phyloP scores from a whole-genome alignment of 345 rosid species.

The Linum trigynum region DNA sequence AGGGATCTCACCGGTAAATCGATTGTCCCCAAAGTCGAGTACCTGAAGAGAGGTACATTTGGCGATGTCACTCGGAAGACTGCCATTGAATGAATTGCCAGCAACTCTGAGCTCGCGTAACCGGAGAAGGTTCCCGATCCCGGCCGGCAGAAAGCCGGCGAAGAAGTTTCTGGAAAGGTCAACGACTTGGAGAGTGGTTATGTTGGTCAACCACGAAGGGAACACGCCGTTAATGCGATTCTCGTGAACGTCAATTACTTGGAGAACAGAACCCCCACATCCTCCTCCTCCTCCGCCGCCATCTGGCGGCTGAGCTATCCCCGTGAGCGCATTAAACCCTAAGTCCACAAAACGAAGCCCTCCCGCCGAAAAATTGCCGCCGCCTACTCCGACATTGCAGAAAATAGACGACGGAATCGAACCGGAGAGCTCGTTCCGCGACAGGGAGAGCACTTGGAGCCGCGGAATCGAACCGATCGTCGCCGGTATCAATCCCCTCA shows the following conservation, averaged over 20 bases:
- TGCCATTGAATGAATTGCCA: slow-evolving; percentile 56
- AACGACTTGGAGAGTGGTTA: slow-evolving; percentile 34
- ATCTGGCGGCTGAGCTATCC: slow-evolving; percentile 29
- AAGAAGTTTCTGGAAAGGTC: slow-evolving; percentile 67
- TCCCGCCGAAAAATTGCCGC: slow-evolving; percentile 25
- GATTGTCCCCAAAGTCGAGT: slow-evolving; percentile 65
- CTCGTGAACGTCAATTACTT: slow-evolving; percentile 52
- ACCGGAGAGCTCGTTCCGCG: slow-evolving; percentile 59
- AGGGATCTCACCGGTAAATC: slow-evolving; percentile 54
- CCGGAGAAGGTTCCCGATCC: slow-evolving; percentile 44
- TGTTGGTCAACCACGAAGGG: slow-evolving; percentile 53
- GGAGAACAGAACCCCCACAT: slow-evolving; percentile 40
- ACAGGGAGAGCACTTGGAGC: slow-evolving; percentile 57
- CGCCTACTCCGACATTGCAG: slow-evolving; percentile 33
- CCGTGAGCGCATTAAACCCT: slow-evolving; percentile 49
- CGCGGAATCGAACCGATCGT: slow-evolving; percentile 58
- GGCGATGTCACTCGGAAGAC: slow-evolving; percentile 47
- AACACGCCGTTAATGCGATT: slow-evolving; percentile 49
- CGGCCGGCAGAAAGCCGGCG: slow-evolving; percentile 53
- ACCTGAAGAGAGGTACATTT: slow-evolving; percentile 52
- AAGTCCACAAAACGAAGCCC: slow-evolving; percentile 55
- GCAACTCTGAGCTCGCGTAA: slow-evolving; percentile 58
- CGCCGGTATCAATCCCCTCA: slow-evolving; percentile 66
- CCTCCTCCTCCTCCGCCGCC: slow-evolving; percentile 15
- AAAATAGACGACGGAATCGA: slow-evolving; percentile 49